Conservation (phyloP, 2,329 filamentous ascomycete species). For the Chaetomium globosum region DNA sequence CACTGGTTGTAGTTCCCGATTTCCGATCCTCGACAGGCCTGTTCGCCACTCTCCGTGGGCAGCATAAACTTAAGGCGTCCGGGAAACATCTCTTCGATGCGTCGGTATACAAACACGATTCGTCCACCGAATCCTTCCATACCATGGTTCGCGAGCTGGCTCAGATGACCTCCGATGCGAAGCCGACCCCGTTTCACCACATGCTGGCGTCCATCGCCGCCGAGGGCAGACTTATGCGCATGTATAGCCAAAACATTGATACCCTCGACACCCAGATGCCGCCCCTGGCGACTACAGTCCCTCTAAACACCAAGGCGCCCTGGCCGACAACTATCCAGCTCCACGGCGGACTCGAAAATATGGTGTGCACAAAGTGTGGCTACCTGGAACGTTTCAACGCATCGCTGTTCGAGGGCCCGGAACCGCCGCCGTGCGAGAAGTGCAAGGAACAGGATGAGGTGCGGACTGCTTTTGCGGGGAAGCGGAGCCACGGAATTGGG, state of each 20-base stretch:
- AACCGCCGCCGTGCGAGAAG: slow-evolving; percentile 75
- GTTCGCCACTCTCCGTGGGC: slow-evolving; percentile 79
- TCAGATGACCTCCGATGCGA: slow-evolving; percentile 72
- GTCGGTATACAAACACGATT: slow-evolving; percentile 91
- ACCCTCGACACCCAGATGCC: slow-evolving; percentile 84
- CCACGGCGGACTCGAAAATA: slow-evolving; percentile 90
- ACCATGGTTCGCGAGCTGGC: slow-evolving; percentile 92
- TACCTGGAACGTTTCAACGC: slow-evolving; percentile 75
- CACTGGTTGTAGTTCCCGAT: slow-evolving; percentile 71
- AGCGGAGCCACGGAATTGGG: slow-evolving; percentile 91
- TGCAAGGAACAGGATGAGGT: slow-evolving; percentile 76
- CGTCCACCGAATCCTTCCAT: slow-evolving; percentile 87
- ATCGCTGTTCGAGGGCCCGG: slow-evolving; percentile 78
- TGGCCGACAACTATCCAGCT: slow-evolving; percentile 95
- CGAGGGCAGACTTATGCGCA: slow-evolving; percentile 81
- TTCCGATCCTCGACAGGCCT: slow-evolving; percentile 91
- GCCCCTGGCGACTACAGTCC: slow-evolving; percentile 78
- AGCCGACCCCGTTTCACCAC: slow-evolving; percentile 89
- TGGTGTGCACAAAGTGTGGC: slow-evolving; percentile 94
- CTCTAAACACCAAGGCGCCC: slow-evolving; percentile 78
- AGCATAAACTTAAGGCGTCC: slow-evolving; percentile 89
- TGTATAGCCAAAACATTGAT: slow-evolving; percentile 98
- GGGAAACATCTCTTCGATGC: slow-evolving; percentile 97
- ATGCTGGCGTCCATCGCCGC: slow-evolving; percentile 86
- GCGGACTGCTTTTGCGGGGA: slow-evolving; percentile 74